Base-by-base conservation (phyloP, 2,329 filamentous ascomycete genomes). In the Chrysoporthe deuterocubensis region DNA sequence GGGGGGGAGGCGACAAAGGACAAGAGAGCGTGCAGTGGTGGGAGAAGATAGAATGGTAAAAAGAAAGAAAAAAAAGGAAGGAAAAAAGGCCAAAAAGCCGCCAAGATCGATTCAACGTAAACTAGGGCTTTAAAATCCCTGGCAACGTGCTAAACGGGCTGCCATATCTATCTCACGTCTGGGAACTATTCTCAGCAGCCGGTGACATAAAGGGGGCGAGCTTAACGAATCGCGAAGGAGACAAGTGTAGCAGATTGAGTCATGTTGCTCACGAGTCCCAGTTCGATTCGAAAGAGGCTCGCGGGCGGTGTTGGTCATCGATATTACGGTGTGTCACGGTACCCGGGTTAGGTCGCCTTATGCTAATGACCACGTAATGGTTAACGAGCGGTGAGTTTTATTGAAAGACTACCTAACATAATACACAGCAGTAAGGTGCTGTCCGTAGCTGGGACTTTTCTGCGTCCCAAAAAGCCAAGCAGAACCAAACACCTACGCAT, bases 401-500 rank as follows among this genome's bases (percentile, higher is more conserved):
- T 40, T 50, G 4, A 34, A 6, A 62, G 16, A 37, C 44, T 62
- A 50, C 14, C 32, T 62, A 37, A 52, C 16, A 62, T 62, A 26
- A 37, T 50, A 50, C 60, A 44, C 44, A 32, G 44, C 18, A 50
- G 44, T 32, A n/a, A 43, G 40, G 37, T 4, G 40, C 32, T 60
- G 26, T 62, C 60, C 60, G 44, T 37, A 21, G 44, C 60, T 44
- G 60, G 21, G 9, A 46, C 16, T 52, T 63, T 43, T 43, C 14
- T 43, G 26, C 26, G 34, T 43, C 61, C 61, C 50, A 43, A 32
- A 50, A 50, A 40, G 26, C 11, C 40, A 32, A 43, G 34, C 46
- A 54, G 14, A 32, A 43, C 13, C 37, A 32, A 56, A 67, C 21
- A 43, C 37, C 63, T 32, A 46, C 43, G 58, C 62, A 42, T 61